phyloP scores from a whole-genome alignment of 176 grass and related monocot species.

The Tillandsia fasciculata region DNA sequence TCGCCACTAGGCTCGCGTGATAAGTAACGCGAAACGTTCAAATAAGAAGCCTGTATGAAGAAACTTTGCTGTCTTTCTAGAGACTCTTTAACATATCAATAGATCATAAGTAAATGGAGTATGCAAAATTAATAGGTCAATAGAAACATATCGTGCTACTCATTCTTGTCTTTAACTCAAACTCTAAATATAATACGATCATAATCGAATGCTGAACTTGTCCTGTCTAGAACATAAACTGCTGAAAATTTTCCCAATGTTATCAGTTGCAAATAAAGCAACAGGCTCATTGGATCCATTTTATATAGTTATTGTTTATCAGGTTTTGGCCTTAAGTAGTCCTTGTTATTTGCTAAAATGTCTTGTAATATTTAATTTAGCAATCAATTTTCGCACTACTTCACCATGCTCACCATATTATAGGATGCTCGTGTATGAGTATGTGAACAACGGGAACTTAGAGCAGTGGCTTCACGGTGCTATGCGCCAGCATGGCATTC shows the following conservation, averaged over 20 bases:
- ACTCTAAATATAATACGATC: too few species aligned
- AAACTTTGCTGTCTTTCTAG: too few species aligned
- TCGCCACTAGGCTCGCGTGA: too few species aligned
- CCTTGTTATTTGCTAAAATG: neutral
- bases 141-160: too few species aligned
- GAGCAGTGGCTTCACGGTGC: slow-evolving; percentile 90
- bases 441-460: slow-evolving; percentile 78
- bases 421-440: slow-evolving; percentile 90
- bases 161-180: too few species aligned
- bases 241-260: neutral
- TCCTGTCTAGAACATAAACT: neutral
- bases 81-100: too few species aligned
- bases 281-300: neutral
- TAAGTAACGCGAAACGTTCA: too few species aligned
- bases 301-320: too few species aligned
- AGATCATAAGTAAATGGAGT: too few species aligned
- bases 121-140: too few species aligned
- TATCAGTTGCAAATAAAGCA: neutral
- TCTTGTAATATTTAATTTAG: too few species aligned
- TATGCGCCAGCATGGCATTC: slow-evolving; percentile 50
- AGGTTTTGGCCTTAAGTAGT: neutral
- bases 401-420: neutral
- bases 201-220: neutral
- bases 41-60: too few species aligned
- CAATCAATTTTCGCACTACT: neutral